Evolutionary conservation across 371 early-diverging fungal genomes (phyloP).

Genomic region (Rhizopus microsporus): DNA sequence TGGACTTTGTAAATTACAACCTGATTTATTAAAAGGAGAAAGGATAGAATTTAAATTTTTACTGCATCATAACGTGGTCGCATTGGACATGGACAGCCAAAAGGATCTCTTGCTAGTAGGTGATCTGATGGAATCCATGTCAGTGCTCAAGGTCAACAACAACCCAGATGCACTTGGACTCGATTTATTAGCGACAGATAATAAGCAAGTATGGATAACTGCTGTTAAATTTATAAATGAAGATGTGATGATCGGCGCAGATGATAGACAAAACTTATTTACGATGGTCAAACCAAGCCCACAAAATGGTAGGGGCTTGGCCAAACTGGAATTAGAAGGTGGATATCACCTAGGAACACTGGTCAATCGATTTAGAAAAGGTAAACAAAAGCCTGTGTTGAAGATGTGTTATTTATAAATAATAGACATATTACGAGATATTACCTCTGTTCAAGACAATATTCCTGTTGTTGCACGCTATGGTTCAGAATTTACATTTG

Average conservation of each 20-base stretch:
- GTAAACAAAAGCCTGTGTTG: conserved; percentile 9
- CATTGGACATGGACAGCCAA: conserved; percentile 57
- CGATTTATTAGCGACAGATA: conserved; percentile 66
- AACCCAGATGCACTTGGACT: conserved; percentile 46
- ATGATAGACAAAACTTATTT: conserved; percentile 64
- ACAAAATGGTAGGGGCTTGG: conserved; percentile 26
- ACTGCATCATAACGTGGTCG: conserved; percentile 59
- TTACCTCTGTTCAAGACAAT: conserved; percentile 54
- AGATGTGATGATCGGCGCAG: conserved; percentile 65
- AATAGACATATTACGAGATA: conserved; percentile 11
- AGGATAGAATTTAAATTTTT: conserved; percentile 30
- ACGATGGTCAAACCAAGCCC: conserved; percentile 44
- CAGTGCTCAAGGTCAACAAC: conserved; percentile 45
- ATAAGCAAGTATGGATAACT: conserved; percentile 67
- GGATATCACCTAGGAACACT: conserved; percentile 82
- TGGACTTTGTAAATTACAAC: conserved; percentile 29
- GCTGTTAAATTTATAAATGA: conserved; percentile 64
- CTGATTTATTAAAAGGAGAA: conserved; percentile 27
- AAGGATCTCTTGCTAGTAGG: conserved; percentile 81
- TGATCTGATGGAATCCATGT: conserved; percentile 85
- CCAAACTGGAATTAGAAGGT: conserved; percentile 60
- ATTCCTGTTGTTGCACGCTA: conserved; percentile 40
- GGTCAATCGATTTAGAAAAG: conserved; percentile 70
- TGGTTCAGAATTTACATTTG: conserved; percentile 61
- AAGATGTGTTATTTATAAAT: neutral